Percentiles rank a stretch among this genome's conserved stretches.
Conservation (phyloP, 139 green algal genomes). For the Chlamydomonas incerta region DNA sequence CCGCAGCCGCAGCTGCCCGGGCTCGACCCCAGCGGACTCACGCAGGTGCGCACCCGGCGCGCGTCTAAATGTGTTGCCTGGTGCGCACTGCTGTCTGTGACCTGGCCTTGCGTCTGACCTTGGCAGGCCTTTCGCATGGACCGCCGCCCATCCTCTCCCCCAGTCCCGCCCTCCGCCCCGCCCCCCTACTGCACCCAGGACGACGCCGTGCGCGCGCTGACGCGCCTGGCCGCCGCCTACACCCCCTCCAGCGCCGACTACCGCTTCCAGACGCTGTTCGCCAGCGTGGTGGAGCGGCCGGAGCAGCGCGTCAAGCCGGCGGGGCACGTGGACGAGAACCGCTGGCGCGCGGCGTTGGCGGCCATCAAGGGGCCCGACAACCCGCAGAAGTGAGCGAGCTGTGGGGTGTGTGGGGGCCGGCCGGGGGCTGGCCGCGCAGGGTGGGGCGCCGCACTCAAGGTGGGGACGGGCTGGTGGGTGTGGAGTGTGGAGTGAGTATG, state of each 20-base stretch:
- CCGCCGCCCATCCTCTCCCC: no score
- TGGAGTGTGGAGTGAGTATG: no score
- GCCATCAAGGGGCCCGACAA: slow-evolving; percentile 67
- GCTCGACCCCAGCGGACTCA: slow-evolving; percentile 27
- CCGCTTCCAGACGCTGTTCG: slow-evolving; percentile 79
- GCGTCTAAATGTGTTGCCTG: no score
- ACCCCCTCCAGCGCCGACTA: slow-evolving; percentile 50
- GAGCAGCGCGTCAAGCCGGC: slow-evolving; percentile 69
- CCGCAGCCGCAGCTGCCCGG: background rate
- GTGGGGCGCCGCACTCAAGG: no score
- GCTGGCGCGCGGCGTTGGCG: slow-evolving; percentile 77
- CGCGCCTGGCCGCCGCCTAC: slow-evolving; percentile 54
- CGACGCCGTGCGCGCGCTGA: slow-evolving; percentile 29
- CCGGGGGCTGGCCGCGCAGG: no score
- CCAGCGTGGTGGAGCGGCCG: slow-evolving; percentile 78
- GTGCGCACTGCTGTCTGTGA: no score
- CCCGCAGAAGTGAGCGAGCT: slow-evolving; percentile 25
- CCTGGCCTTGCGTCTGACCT: no score
- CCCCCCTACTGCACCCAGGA: background rate
- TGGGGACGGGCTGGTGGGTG: no score
- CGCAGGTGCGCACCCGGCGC: background rate
- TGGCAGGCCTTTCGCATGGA: no score
- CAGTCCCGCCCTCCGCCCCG: no score
- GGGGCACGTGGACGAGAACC: slow-evolving; percentile 73
- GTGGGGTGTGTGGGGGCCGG: no score